Evolutionary conservation across 2,329 filamentous ascomycete genomes (phyloP), one percentile per base, ranked within the genome.

Genomic region (Grosmannia huntii): DNA sequence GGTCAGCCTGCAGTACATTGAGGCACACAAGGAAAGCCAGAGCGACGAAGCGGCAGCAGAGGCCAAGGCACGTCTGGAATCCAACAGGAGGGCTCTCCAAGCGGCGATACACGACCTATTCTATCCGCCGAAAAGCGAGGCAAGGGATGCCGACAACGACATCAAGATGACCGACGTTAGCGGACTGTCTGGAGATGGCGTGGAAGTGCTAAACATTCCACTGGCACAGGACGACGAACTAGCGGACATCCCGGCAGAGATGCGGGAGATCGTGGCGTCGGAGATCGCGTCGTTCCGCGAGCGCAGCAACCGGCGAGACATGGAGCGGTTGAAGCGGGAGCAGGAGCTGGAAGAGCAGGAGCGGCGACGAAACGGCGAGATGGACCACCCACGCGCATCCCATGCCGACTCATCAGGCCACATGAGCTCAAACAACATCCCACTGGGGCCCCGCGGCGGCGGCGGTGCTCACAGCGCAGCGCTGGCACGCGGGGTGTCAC

Each of bases 271-370:
- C 0, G 94, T 99, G 19, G 89, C 94, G 0, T 86, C 86, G 59
- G 95, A 99, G 69, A 99, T 99, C 66, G 85, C 90, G 0, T 89
- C 91, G 0, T 99, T 99, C 75, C 82, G 94, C 63, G 94, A 99
- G 64, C 82, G 92, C 23, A 96, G 92, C 65, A 96, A 85, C 60
- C 84, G 87, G 61, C 81, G 92, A 46, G 94, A 99, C 68, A 75
- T 95, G 67, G 94, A 99, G 70, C 87, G 94, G 4, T 74, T 96
- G 41, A 85, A 85, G 67, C 80, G 86, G 51, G 94, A 99, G 70
- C 94, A 99, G 69, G 92, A 97, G 68, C 83, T 96, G 64, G 94
- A 97, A 68, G 87, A 89, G 59, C 79, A 85, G 69, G 91, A 97
- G 70, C 81, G 90, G 50, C 82, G 84, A 64, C 81, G 89, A 19